Evolutionary conservation across 2,329 filamentous ascomycete species (phyloP).

Genomic region (Rugonectria rugulosa): DNA sequence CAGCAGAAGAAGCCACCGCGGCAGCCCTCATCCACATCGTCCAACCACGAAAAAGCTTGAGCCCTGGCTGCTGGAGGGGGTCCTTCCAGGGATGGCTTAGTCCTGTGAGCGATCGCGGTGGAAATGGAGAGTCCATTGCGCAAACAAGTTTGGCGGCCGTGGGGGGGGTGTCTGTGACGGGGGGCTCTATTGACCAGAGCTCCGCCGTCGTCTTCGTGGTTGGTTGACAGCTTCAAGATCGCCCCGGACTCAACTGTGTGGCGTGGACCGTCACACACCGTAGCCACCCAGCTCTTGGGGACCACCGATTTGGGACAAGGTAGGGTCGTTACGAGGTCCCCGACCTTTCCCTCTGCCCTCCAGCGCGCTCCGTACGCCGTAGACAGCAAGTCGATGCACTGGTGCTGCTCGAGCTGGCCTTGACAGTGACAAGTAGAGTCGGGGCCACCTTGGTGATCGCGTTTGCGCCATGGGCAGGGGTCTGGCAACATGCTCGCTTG

Average conservation of each 20-base stretch:
- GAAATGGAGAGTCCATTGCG: slow-evolving; percentile 40
- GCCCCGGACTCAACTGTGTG: slow-evolving; percentile 38
- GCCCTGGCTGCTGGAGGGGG: slow-evolving; percentile 25
- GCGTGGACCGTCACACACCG: slow-evolving; percentile 35
- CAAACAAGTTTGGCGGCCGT: slow-evolving; percentile 41
- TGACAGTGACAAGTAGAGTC: slow-evolving; percentile 9
- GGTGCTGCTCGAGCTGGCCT: slow-evolving; percentile 1
- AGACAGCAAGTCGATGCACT: not conserved
- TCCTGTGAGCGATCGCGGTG: slow-evolving; percentile 34
- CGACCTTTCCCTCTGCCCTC: too few relatives aligned
- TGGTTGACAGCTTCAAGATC: slow-evolving; percentile 35
- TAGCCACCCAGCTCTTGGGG: slow-evolving; percentile 26
- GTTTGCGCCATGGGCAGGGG: slow-evolving; percentile 21
- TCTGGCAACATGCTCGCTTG: slow-evolving; percentile 15
- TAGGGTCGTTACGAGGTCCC: slow-evolving; percentile 12
- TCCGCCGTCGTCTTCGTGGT: slow-evolving; percentile 27
- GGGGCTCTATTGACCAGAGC: slow-evolving; percentile 28
- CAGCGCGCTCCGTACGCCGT: too few relatives aligned
- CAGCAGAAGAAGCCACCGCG: not conserved
- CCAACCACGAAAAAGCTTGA: slow-evolving; percentile 36
- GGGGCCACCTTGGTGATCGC: slow-evolving; percentile 29
- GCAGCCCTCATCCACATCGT: not conserved
- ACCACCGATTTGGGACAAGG: slow-evolving; percentile 16
- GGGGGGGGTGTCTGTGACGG: slow-evolving; percentile 31
- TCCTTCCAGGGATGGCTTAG: slow-evolving; percentile 33